These are phyloP conservation scores for Fusarium sp. DNA, from an alignment of 2,329 filamentous ascomycete species.

Conservation along the genomic window DNA sequence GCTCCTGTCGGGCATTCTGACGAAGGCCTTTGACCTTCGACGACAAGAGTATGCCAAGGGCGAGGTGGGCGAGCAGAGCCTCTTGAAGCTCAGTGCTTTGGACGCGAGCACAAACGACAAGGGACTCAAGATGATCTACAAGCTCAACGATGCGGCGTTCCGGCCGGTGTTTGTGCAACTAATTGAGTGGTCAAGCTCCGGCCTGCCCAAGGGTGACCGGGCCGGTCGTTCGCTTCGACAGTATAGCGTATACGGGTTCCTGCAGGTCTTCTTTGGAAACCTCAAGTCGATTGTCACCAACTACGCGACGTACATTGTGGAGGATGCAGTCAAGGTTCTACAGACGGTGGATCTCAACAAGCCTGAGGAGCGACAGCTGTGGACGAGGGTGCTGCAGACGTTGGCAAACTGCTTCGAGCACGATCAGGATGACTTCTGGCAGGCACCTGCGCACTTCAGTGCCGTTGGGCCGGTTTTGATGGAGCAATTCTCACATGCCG, in stretches of 20 bases:
- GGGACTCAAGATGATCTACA: conserved; percentile 91
- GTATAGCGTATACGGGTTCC: conserved; percentile 84
- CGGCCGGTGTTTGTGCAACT: conserved; percentile 88
- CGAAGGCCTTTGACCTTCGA: conserved; percentile 73
- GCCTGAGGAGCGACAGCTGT: conserved; percentile 68
- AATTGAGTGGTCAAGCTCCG: conserved; percentile 81
- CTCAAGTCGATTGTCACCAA: conserved; percentile 95
- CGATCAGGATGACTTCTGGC: conserved; percentile 97
- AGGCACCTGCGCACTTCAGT: conserved; percentile 87
- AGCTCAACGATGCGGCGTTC: conserved; percentile 95
- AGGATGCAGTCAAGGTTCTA: conserved; percentile 77
- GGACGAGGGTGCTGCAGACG: conserved; percentile 76
- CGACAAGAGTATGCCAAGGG: conserved; percentile 64
- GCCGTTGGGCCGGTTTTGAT: conserved; percentile 78
- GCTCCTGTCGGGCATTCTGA: conserved; percentile 74
- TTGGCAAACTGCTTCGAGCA: conserved; percentile 83
- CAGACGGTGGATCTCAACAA: conserved; percentile 60
- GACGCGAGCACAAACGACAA: conserved; percentile 77
- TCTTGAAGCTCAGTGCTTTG: conserved; percentile 66
- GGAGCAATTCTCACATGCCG: conserved; percentile 69
- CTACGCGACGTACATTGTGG: conserved; percentile 88
- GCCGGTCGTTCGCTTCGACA: conserved; percentile 71
- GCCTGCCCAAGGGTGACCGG: conserved; percentile 71
- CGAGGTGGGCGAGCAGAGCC: conserved; percentile 56
- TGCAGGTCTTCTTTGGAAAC: conserved; percentile 82